Evolutionary conservation across 2,329 filamentous ascomycete genomes (phyloP).

Genomic region (Grosmannia clavigera): DNA sequence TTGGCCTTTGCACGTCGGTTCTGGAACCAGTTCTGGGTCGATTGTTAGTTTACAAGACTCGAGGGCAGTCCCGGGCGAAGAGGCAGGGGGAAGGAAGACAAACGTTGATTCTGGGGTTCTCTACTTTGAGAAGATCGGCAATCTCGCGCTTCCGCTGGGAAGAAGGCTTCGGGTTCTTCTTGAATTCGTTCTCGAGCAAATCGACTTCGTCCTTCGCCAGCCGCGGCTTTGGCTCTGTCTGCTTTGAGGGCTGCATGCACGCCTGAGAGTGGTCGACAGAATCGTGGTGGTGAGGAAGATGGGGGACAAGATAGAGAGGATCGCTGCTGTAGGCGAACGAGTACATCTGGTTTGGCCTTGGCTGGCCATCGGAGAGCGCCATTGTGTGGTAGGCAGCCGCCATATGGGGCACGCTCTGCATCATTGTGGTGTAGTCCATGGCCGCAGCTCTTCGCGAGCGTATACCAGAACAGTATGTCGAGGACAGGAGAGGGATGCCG

Average conservation of each 20-base stretch:
- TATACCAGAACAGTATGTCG: not conserved
- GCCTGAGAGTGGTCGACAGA: conserved; percentile 12
- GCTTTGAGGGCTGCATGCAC: conserved; percentile 14
- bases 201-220: conserved; percentile 48
- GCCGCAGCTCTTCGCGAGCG: not conserved
- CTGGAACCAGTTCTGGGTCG: conserved; percentile 53
- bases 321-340: conserved; percentile 8
- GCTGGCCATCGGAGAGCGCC: not conserved
- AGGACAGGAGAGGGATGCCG: not conserved
- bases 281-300: conserved; percentile 12
- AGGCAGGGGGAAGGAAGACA: conserved; percentile 7
- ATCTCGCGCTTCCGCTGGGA: conserved; percentile 49
- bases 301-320: conserved; percentile 8
- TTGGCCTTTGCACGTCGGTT: conserved; percentile 53
- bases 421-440: conserved; percentile 10
- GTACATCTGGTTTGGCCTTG: conserved; percentile 2
- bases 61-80: not conserved
- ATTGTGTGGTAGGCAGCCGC: not conserved
- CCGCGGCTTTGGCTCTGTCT: conserved; percentile 35
- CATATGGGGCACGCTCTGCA: conserved; percentile 8
- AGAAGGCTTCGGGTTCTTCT: conserved; percentile 52
- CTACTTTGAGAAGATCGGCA: conserved; percentile 49
- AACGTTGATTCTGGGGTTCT: conserved; percentile 52
- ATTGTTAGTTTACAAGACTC: conserved; percentile 5
- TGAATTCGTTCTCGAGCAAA: conserved; percentile 46